Evolutionary conservation across 164 flowering plant species (phyloP), one percentile per base, ranked within the genome.

Genomic region (Saururus chinensis): DNA sequence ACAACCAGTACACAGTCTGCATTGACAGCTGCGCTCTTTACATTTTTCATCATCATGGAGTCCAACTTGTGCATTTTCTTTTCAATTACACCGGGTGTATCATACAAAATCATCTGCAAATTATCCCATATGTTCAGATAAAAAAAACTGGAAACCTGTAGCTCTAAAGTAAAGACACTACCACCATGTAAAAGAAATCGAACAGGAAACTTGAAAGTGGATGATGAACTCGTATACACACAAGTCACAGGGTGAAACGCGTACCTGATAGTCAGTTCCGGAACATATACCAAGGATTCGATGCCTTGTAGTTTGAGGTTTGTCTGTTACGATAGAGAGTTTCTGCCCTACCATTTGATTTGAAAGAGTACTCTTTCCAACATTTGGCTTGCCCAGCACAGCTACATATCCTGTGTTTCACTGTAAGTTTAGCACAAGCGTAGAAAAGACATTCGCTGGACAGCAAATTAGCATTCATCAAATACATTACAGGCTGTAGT

Each of bases 1-100:
- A 89, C 85, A 60, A 95, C 81, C 59, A 95, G 45, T 7, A 87
- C 93, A 79, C 97, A 95, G 64, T 95, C 96, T 37, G 99, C 97
- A 81, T 84, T 82, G 42, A 84, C 48, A 7, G 87, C 80, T 63
- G 97, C 97, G 73, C 81, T 86, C 8, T 90, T 85, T 20, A 91
- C 97, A 81, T 91, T 95, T 64, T 81, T 91, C 97, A 95, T 95
- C 97, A 95, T 95, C 96, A 91, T 89, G 4, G 92, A 66, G 70
- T 95, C 97, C 80, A 95, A 77, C 74, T 84, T 87, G 82, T 87
- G 95, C 90, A 91, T 85, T 77, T 86, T 78, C 83, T 86, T 91
- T 80, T 82, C 90, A 68, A 95, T 88, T 63, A 95, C 92, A 68
- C 99, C 99, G 58, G 99, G 97, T 65, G 99, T 95, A 64, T 95